These are phyloP conservation scores for Chlamydomonas sp. DNA, from an alignment of 139 green algal species.

Conservation along the genomic window DNA sequence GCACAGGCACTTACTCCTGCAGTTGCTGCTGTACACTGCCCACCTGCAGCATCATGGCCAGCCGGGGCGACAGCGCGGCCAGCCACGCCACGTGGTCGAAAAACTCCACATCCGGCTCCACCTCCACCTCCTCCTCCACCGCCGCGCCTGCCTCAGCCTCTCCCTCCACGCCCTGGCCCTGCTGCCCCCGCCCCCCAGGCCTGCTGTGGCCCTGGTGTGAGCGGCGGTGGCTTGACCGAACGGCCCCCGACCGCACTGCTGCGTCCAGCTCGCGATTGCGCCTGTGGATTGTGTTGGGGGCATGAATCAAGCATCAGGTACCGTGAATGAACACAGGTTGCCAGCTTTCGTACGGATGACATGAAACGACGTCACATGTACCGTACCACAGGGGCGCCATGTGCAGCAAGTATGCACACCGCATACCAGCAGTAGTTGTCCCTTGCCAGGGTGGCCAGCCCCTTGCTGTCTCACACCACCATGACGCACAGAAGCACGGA, in stretches of 20 bases:
- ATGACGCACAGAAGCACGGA: no score
- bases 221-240: neutral
- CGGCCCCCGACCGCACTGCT: neutral
- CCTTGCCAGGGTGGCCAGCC: no score
- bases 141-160: neutral
- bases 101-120: neutral
- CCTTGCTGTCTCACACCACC: no score
- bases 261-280: conserved; percentile 18
- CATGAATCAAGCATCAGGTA: no score
- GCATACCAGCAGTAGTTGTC: no score
- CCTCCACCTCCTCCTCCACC: neutral
- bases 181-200: neutral
- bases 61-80: conserved; percentile 20
- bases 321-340: no score
- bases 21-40: neutral
- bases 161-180: neutral
- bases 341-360: no score
- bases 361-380: no score
- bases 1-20: neutral
- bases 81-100: conserved; percentile 40
- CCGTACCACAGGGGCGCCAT: no score
- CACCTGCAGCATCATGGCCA: conserved; percentile 33
- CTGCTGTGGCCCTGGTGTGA: neutral
- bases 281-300: neutral
- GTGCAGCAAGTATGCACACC: no score